Conservation (phyloP, 805 yeast genomes). For the Schizosaccharomyces octosporus region DNA sequence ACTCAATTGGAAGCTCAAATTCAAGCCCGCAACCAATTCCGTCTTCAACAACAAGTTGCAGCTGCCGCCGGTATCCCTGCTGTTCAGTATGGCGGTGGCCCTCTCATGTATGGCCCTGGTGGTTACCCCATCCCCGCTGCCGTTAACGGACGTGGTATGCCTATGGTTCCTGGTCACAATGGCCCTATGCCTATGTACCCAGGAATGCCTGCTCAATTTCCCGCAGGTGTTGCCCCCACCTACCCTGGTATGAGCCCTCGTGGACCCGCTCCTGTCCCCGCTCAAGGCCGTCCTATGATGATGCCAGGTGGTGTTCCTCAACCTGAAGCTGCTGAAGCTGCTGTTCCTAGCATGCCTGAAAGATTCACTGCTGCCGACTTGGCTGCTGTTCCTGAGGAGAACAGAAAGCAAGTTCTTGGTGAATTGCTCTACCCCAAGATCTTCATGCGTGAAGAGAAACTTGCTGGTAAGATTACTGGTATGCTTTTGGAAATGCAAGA, state of each 20-base stretch:
- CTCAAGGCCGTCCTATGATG: conserved; percentile 8
- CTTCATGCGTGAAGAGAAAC: conserved; percentile 66
- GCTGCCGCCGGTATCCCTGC: conserved; percentile 19
- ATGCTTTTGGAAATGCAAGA: conserved; percentile 92
- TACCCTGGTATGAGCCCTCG: conserved; percentile 11
- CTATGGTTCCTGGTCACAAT: neutral
- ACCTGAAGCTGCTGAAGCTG: conserved; percentile 4
- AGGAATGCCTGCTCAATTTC: neutral
- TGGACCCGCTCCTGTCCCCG: conserved; percentile 6
- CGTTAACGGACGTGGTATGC: conserved; percentile 1
- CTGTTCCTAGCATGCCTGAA: conserved; percentile 6
- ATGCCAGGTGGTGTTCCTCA: conserved; percentile 13
- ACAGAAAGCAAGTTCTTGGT: conserved; percentile 92
- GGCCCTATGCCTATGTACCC: conserved; percentile 1
- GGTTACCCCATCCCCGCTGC: conserved; percentile 1
- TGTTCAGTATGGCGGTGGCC: conserved; percentile 15
- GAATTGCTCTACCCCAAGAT: conserved; percentile 90
- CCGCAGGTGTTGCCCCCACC: conserved; percentile 12
- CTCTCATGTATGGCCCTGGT: conserved; percentile 28
- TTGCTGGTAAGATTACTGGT: conserved; percentile 97
- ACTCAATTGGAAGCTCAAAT: conserved; percentile 92
- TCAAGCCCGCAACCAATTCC: conserved; percentile 93
- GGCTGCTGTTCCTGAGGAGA: conserved; percentile 44
- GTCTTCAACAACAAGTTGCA: conserved; percentile 81
- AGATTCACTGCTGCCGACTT: conserved; percentile 21